Evolutionary conservation across 148 eudicot species (phyloP), one percentile per base, ranked within the genome.

Genomic region (Mesembryanthemum crystallinum): DNA sequence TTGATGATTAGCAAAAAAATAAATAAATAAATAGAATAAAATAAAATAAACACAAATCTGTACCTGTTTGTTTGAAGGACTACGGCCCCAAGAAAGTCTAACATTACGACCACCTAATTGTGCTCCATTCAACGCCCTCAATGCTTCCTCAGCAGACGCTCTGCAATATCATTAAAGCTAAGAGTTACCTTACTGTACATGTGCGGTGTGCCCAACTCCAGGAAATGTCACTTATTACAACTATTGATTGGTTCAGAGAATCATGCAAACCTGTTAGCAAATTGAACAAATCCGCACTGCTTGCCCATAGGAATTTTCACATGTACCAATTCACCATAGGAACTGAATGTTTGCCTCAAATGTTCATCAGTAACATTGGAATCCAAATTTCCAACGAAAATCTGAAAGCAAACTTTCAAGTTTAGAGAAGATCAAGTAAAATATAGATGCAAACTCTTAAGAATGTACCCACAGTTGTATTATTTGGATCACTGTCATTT

Each of bases 41-140:
- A 35, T 35, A 35, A 35, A 35, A 35, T 2, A 35, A 35, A 35
- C 39, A 37, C 61, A 52, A 21, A 55, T 6, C 51, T 55, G 11
- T 11, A 91, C 97, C 92, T 87, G 93, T 73, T 87, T 89, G 86
- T 88, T 94, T 52, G 96, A 83, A 71, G 95, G 93, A 81, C 87
- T 92, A 72, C 95, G 98, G 35, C 98, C 98, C 98, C 98, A 94
- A 28, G 98, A 95, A 69, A 94, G 97, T 66, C 98, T 85, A 75
- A 94, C 82, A 66, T 78, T 92, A 57, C 93, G 92, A 25, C 96
- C 97, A 71, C 92, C 97, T 79, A 94, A 77, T 70, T 84, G 96
- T 33, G 86, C 85, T 63, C 97, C 97, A 77, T 87, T 88, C 79
- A 94, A 75, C 60, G 57, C 71, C 73, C 82, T 75, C 57, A 94